Base-by-base conservation (phyloP, 176 grass and related monocot genomes). In the Miscanthus lutarioriparius region DNA sequence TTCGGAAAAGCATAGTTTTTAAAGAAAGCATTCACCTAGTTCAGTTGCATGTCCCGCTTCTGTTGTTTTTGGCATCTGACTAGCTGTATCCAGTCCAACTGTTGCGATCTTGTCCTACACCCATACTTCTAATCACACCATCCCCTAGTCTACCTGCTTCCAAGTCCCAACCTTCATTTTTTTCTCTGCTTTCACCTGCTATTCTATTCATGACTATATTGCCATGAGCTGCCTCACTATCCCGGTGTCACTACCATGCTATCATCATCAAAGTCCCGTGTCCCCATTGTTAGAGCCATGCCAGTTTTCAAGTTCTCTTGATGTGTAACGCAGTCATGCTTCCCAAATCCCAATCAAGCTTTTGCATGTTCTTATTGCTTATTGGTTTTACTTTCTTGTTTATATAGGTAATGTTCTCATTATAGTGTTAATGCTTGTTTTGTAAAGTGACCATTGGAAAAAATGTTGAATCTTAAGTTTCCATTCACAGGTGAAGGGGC, bases 381-480 rank as follows among this genome's bases (percentile, higher is more conserved):
- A 26, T 59, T 53, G 38, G 19, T 36, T 59, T 44, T 56, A 2
- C 33, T 26, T 72, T 40, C n/a, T 38, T 73, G 5, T 27, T 73
- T 73, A 33, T 39, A 77, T 41, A 77, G 6, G 15, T 76, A 40
- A 1, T 67, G 54, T 43, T 83, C 17, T 79, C 64, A 30, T 74
- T 68, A 33, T 23, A 27, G 36, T 64, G 81, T 56, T 59, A 35
- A 87, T 51, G 15, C 38, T 59, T 11, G 9, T 53, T 84, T 81
- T 63, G 43, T 64, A 47, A 82, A 90, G 83, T 33, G 36, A 66
- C 10, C 22, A 19, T 66, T 78, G 33, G 22, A 67, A 8, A n/a
- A 72, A 35, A 5, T 37, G 48, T 73, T 88, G 68, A 70, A 67
- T 73, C 0, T 63, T 67, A 68, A 32, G 22, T 58, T 80, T 47